These are phyloP conservation scores for Leishmania mexicana DNA, from an alignment of 208 protist genomes.

Conservation along the genomic window DNA sequence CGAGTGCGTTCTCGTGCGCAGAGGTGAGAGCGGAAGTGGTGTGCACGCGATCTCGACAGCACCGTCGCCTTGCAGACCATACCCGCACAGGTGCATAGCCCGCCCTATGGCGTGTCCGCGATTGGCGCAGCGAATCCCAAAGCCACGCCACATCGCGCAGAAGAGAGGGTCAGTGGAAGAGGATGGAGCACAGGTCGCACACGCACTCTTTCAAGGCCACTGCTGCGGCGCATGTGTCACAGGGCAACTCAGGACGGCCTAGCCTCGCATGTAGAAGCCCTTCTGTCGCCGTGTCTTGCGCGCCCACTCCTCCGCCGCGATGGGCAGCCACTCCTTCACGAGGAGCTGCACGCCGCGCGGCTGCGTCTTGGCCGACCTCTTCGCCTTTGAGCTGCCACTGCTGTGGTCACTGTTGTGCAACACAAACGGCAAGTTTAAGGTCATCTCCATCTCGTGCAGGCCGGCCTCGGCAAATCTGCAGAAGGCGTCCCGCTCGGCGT, in stretches of 20 bases:
- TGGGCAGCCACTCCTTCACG: slow-evolving; percentile 53
- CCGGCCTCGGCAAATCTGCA: slow-evolving; percentile 21
- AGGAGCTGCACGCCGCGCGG: slow-evolving; percentile 3
- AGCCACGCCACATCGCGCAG: neutral
- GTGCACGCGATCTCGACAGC: neutral
- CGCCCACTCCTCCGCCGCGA: slow-evolving; percentile 71
- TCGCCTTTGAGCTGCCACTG: neutral
- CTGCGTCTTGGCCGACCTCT: slow-evolving; percentile 3
- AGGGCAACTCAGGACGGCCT: neutral
- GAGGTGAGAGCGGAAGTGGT: neutral
- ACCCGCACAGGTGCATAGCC: neutral
- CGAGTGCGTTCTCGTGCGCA: neutral
- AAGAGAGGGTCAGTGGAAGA: neutral
- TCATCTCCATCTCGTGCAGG: slow-evolving; percentile 18
- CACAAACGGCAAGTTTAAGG: neutral
- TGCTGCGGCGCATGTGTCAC: neutral
- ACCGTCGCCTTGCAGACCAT: neutral
- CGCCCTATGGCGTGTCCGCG: neutral
- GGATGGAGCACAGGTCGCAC: neutral
- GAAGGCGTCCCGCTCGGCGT: slow-evolving; percentile 21
- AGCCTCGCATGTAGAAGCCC: slow-evolving; percentile 24
- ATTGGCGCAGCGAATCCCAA: neutral
- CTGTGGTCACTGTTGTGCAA: neutral
- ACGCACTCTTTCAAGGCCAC: neutral
- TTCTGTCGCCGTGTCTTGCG: slow-evolving; percentile 65